Evolutionary conservation across 352 stramenopile species (phyloP).

Genomic region (Plasmopara halstedii): DNA sequence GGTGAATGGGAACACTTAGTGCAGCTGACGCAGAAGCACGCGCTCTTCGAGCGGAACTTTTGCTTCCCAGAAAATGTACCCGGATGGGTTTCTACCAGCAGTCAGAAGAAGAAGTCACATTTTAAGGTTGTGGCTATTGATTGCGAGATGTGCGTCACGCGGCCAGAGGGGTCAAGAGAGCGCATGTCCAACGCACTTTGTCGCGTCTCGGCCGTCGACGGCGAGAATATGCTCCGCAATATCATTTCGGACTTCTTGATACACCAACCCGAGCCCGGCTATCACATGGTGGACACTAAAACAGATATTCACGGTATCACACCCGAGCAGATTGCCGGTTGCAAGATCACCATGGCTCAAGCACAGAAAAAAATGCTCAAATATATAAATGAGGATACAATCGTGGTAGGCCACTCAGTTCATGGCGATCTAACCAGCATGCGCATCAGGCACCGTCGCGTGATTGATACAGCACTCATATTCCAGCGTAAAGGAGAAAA

Average conservation of each 20-base stretch:
- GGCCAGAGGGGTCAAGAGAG: conserved; percentile 12
- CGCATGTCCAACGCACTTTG: conserved; percentile 56
- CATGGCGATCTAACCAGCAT: conserved; percentile 67
- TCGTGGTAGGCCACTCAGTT: conserved; percentile 78
- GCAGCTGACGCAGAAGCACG: conserved; percentile 48
- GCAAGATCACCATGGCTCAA: conserved; percentile 66
- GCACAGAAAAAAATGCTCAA: conserved; percentile 81
- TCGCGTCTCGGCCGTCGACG: conserved; percentile 75
- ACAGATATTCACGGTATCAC: conserved; percentile 83
- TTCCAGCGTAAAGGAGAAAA: conserved; percentile 50
- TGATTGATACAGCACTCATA: conserved; percentile 81
- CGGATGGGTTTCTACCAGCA: conserved; percentile 53
- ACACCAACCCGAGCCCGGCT: conserved; percentile 61
- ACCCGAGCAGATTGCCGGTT: conserved; percentile 51
- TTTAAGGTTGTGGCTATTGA: conserved; percentile 73
- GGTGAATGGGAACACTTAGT: conserved; percentile 68
- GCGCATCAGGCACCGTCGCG: conserved; percentile 62
- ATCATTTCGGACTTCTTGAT: conserved; percentile 79
- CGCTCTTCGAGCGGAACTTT: conserved; percentile 53
- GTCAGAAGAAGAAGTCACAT: conserved; percentile 51
- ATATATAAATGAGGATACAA: conserved; percentile 74
- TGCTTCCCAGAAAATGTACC: conserved; percentile 32
- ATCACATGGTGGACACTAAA: conserved; percentile 63
- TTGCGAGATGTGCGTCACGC: conserved; percentile 84
- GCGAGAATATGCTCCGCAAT: conserved; percentile 61